These are phyloP conservation scores for Flammula alnicola DNA, from an alignment of 1,284 basidiomycete genomes.

Conservation along the genomic window DNA sequence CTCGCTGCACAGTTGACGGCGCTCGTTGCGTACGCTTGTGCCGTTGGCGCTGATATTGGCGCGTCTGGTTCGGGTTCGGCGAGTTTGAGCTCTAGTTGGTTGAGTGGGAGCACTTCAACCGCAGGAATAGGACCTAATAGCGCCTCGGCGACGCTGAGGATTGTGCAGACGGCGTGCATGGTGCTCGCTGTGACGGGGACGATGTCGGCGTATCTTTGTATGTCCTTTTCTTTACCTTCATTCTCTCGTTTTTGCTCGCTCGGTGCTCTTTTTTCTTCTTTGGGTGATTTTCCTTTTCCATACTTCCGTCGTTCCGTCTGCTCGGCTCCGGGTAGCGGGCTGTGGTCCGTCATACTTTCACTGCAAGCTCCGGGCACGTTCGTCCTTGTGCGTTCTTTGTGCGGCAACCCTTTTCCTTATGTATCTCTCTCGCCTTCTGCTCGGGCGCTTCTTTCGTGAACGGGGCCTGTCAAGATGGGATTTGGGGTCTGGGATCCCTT, in stretches of 20 bases:
- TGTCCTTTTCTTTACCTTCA: constrained; percentile 12
- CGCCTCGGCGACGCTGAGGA: constrained; percentile 10
- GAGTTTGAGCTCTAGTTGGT: neutral
- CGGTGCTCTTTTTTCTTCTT: constrained; percentile 4
- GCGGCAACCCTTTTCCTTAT: too few species aligned
- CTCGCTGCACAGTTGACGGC: too few species aligned
- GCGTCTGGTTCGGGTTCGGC: too few species aligned
- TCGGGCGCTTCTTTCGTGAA: too few species aligned
- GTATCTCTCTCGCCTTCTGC: too few species aligned
- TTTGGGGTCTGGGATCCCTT: too few species aligned
- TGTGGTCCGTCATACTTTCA: too few species aligned
- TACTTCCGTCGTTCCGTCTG: neutral
- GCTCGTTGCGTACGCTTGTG: constrained; percentile 20
- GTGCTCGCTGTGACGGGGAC: constrained; percentile 23
- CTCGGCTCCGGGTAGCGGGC: too few species aligned
- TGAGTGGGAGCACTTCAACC: neutral
- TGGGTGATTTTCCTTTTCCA: constrained; percentile 5
- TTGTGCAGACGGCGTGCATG: constrained; percentile 20
- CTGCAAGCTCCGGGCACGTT: too few species aligned
- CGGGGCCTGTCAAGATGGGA: too few species aligned
- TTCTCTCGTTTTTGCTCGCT: neutral
- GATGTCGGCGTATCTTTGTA: constrained; percentile 28
- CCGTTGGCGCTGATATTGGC: constrained; percentile 7
- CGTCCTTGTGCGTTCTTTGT: too few species aligned
- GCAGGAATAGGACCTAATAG: neutral